phyloP scores from a whole-genome alignment of 805 yeast genomes.

The Starmerella bombicola region DNA sequence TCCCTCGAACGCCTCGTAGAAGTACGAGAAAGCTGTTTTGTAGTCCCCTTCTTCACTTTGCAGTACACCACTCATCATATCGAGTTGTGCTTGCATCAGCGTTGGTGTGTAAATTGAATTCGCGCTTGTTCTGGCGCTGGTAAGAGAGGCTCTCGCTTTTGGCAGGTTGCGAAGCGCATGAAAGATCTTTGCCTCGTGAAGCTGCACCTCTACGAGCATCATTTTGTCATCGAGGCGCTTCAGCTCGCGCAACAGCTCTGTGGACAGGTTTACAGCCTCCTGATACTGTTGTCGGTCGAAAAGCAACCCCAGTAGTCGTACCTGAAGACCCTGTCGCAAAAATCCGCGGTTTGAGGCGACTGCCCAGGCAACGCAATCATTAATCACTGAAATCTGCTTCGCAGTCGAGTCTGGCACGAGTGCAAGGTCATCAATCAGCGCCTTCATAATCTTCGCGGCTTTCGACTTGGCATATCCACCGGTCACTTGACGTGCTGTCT shows the following conservation, averaged over 20 bases:
- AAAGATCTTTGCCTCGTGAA: constrained; percentile 78
- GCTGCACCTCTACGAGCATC: constrained; percentile 87
- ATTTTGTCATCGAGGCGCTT: constrained; percentile 92
- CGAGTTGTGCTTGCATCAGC: constrained; percentile 84
- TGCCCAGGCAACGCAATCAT: constrained; percentile 82
- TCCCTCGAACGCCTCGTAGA: constrained; percentile 89
- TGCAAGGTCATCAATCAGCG: constrained; percentile 68
- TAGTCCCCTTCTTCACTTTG: constrained; percentile 96
- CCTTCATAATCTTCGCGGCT: constrained; percentile 79
- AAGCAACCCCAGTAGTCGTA: constrained; percentile 66
- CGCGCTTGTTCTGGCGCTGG: constrained; percentile 95
- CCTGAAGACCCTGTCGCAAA: constrained; percentile 74
- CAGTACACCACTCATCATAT: constrained; percentile 85
- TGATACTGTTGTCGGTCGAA: constrained; percentile 53
- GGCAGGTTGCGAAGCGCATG: constrained; percentile 85
- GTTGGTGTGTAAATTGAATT: constrained; percentile 93
- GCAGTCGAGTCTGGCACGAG: constrained; percentile 45
- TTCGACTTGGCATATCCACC: constrained; percentile 81
- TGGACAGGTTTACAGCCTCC: constrained; percentile 60
- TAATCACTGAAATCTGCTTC: constrained; percentile 58
- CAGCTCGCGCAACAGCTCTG: constrained; percentile 64
- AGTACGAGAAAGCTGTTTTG: constrained; percentile 89
- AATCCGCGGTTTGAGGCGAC: constrained; percentile 69
- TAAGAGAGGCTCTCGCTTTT: constrained; percentile 80
- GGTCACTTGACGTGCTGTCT: constrained; percentile 57